Percentiles rank a stretch among this genome's conserved stretches.
phyloP scores from a whole-genome alignment of 1,139 yeast genomes.

The Geotrichum candidum region DNA sequence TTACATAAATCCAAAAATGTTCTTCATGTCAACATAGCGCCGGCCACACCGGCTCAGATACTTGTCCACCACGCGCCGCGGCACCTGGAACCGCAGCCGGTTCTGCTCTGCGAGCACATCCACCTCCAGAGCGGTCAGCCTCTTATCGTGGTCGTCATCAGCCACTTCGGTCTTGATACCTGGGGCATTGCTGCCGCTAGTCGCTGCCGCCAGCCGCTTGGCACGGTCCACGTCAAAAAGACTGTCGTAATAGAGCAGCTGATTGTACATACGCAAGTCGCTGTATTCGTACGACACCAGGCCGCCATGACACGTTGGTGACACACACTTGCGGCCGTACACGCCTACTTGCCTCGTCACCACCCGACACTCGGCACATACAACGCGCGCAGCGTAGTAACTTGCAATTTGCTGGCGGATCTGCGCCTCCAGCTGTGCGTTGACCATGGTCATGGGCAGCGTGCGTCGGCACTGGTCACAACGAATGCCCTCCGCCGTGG shows the following conservation, averaged over 20 bases:
- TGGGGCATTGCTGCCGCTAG: constrained; percentile 2
- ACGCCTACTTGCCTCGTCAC: constrained; percentile 83
- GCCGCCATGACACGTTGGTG: constrained; percentile 52
- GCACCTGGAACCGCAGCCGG: constrained; percentile 51
- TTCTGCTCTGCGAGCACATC: constrained; percentile 79
- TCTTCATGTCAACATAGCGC: constrained; percentile 81
- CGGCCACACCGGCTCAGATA: constrained; percentile 83
- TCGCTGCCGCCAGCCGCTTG: constrained; percentile 38
- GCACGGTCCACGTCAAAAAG: constrained; percentile 81
- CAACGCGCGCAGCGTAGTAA: constrained; percentile 81
- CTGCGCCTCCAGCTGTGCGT: constrained; percentile 66
- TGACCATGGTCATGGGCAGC: constrained; percentile 50
- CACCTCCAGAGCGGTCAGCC: constrained; percentile 34
- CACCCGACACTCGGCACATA: constrained; percentile 84
- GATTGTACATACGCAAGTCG: constrained; percentile 81
- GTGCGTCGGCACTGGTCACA: constrained; percentile 56
- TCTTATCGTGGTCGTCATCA: background rate
- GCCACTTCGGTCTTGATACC: constrained; percentile 3
- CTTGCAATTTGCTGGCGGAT: constrained; percentile 64
- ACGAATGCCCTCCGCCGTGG: constrained; percentile 62
- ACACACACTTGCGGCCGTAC: constrained; percentile 79
- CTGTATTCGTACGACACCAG: constrained; percentile 71
- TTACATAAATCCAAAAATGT: constrained; percentile 46
- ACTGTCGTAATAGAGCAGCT: constrained; percentile 69
- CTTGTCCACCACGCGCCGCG: constrained; percentile 60